These are phyloP conservation scores for Scutellaria galericulata DNA, from an alignment of 257 asterid genomes.

Conservation along the genomic window DNA sequence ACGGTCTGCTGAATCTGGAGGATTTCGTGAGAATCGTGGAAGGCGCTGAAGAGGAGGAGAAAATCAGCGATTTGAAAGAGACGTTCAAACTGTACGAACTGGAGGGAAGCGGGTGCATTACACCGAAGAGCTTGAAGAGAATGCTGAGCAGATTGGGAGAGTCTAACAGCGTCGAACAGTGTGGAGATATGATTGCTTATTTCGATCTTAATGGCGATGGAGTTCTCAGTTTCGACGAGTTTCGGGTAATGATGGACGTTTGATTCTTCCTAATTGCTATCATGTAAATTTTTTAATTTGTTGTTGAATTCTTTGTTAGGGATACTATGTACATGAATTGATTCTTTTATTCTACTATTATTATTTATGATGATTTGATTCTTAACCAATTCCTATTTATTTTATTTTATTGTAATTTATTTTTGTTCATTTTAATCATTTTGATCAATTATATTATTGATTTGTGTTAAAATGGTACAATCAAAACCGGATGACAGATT, in stretches of 20 bases:
- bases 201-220: conserved; percentile 72
- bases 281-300: not conserved
- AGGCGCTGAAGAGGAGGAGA: conserved; percentile 56
- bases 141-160: conserved; percentile 67
- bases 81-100: conserved; percentile 60
- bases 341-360: too few species aligned
- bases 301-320: too few species aligned
- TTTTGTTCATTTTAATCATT: too few species aligned
- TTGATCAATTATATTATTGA: too few species aligned
- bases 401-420: too few species aligned
- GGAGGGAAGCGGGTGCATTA: conserved; percentile 65
- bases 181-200: conserved; percentile 52
- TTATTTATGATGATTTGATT: too few species aligned
- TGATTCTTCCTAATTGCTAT: not conserved
- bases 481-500: too few species aligned
- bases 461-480: too few species aligned
- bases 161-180: conserved; percentile 48
- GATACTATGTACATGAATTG: too few species aligned
- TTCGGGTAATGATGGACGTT: conserved; percentile 57
- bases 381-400: too few species aligned
- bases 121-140: conserved; percentile 60
- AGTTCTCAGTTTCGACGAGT: conserved; percentile 61
- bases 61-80: conserved; percentile 46
- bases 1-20: conserved; percentile 55
- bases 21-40: conserved; percentile 57